Evolutionary conservation across 352 stramenopile genomes (phyloP).

Genomic region (Phytophthora litchii): DNA sequence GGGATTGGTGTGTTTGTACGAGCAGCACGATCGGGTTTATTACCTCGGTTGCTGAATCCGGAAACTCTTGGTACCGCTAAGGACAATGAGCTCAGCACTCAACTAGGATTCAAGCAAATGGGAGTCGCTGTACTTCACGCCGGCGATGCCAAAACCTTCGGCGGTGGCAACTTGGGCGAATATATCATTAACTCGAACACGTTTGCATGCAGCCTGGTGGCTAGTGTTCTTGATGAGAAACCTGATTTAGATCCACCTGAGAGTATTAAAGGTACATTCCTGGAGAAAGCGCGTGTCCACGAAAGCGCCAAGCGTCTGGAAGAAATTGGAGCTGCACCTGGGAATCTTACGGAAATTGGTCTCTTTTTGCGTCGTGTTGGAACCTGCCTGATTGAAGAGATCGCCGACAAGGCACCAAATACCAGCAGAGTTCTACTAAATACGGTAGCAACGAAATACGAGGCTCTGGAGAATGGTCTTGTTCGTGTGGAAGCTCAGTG

Average conservation of each 20-base stretch:
- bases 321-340: slow-evolving; percentile 54
- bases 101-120: slow-evolving; percentile 52
- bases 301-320: slow-evolving; percentile 61
- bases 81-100: slow-evolving; percentile 45
- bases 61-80: slow-evolving; percentile 43
- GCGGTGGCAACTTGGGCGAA: slow-evolving; percentile 66
- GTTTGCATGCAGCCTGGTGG: slow-evolving; percentile 73
- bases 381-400: slow-evolving; percentile 46
- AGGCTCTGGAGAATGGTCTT: slow-evolving; percentile 53
- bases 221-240: slow-evolving; percentile 82
- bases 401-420: slow-evolving; percentile 38
- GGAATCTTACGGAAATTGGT: slow-evolving; percentile 66
- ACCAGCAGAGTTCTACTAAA: slow-evolving; percentile 59
- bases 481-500: slow-evolving; percentile 52
- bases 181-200: slow-evolving; percentile 91
- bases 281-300: slow-evolving; percentile 61
- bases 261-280: slow-evolving; percentile 72
- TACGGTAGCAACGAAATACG: slow-evolving; percentile 50
- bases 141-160: slow-evolving; percentile 57
- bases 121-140: slow-evolving; percentile 73
- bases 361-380: slow-evolving; percentile 70
- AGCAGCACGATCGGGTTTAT: slow-evolving; percentile 64
- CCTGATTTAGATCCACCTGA: slow-evolving; percentile 76
- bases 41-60: slow-evolving; percentile 59
- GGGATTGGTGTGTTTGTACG: slow-evolving; percentile 80